These are phyloP conservation scores for Onygena corvina DNA, from an alignment of 2,329 filamentous ascomycete genomes.

Conservation along the genomic window DNA sequence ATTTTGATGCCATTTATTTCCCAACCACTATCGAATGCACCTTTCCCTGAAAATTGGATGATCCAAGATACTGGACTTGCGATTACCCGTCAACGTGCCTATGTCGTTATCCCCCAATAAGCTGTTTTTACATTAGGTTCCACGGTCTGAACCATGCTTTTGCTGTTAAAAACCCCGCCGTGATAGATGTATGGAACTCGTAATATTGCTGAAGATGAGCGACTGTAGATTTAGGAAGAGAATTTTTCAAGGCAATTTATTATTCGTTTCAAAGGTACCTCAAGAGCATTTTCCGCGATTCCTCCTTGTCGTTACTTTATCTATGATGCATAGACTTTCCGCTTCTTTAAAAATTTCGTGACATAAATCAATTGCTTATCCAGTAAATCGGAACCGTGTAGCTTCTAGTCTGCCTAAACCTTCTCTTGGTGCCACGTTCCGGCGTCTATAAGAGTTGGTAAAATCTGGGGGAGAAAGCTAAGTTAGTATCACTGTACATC, in stretches of 20 bases:
- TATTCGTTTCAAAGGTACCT: slow-evolving; percentile 5
- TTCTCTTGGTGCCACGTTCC: slow-evolving; percentile 91
- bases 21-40: no score
- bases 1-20: no score
- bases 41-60: no score
- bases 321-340: background rate
- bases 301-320: slow-evolving; percentile 5
- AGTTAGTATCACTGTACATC: no score
- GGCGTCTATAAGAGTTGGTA: slow-evolving; percentile 81
- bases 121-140: background rate
- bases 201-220: slow-evolving; percentile 1
- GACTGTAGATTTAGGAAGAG: background rate
- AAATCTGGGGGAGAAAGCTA: slow-evolving; percentile 50
- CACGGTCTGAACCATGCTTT: no score
- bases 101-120: no score
- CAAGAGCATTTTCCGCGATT: slow-evolving; percentile 4
- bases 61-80: no score
- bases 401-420: slow-evolving; percentile 80
- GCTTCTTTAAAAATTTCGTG: background rate
- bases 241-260: slow-evolving; percentile 2
- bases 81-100: no score
- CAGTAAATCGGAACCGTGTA: slow-evolving; percentile 68
- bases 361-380: slow-evolving; percentile 24
- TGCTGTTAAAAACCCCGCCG: no score
- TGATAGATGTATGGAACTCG: background rate